phyloP scores from a whole-genome alignment of 495 filamentous ascomycete genomes.

The Trichoderma reesei region DNA sequence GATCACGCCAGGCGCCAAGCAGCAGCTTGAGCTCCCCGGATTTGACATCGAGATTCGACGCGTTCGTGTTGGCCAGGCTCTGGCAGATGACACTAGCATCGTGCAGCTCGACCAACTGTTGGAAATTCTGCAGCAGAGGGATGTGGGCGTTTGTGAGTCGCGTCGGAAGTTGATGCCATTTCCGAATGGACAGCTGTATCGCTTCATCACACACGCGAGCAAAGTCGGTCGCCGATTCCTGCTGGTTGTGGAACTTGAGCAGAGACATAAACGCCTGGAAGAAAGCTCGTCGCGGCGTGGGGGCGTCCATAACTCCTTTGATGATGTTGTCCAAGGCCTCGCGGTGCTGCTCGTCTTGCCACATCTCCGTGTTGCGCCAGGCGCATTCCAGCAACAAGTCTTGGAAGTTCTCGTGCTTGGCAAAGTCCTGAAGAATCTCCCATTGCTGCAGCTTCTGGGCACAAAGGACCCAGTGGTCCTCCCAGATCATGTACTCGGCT shows the following conservation, averaged over 20 bases:
- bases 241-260: slow-evolving; percentile 82
- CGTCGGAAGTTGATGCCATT: slow-evolving; percentile 93
- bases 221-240: slow-evolving; percentile 72
- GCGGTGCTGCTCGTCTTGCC: slow-evolving; percentile 72
- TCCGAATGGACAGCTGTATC: slow-evolving; percentile 90
- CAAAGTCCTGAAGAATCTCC: slow-evolving; percentile 93
- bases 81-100: slow-evolving; percentile 93
- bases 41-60: slow-evolving; percentile 80
- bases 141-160: slow-evolving; percentile 94
- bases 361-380: slow-evolving; percentile 89
- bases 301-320: slow-evolving; percentile 93
- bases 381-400: slow-evolving; percentile 91
- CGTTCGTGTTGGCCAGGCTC: slow-evolving; percentile 76
- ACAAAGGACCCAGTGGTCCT: slow-evolving; percentile 97
- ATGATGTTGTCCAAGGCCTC: slow-evolving; percentile 85
- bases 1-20: slow-evolving; percentile 88
- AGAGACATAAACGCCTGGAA: slow-evolving; percentile 97
- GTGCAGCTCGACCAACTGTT: slow-evolving; percentile 95
- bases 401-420: slow-evolving; percentile 98
- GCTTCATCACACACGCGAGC: slow-evolving; percentile 86
- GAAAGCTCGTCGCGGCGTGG: slow-evolving; percentile 84
- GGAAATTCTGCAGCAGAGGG: slow-evolving; percentile 92
- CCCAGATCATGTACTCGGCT: slow-evolving; percentile 97
- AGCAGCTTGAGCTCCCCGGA: slow-evolving; percentile 92
- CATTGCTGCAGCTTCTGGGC: slow-evolving; percentile 98